Base-by-base conservation (phyloP, 208 protist species). In the Angomonas desouzai region DNA sequence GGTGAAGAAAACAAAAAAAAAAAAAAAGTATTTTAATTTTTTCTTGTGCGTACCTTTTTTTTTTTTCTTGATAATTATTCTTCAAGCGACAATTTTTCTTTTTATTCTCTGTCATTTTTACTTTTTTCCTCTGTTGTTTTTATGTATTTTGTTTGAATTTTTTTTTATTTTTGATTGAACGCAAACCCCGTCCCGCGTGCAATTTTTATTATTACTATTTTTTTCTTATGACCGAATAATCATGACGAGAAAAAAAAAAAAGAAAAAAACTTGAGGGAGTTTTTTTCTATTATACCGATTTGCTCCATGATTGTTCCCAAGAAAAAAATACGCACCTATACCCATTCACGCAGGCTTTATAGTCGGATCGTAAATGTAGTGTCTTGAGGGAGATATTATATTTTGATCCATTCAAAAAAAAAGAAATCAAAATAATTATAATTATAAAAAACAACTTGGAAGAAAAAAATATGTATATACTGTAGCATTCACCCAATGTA, bases 31-130 rank as follows among this genome's bases (percentile, higher is more conserved):
- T 60, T 60, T 60, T 33, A 11, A 20, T 34, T 43, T 60, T 49
- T 62, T 22, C 4, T 49, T 62, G 18, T 66, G 34, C 22, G 40
- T 62, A 40, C 16, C 11, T 49, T 62, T 23, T 66, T 53, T 58
- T 25, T n/a, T n/a, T n/a, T n/a, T n/a, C n/a, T n/a, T n/a, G n/a
- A n/a, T n/a, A n/a, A n/a, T n/a, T n/a, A n/a, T n/a, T n/a, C n/a
- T n/a, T n/a, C n/a, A n/a, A n/a, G n/a, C 22, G 22, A 53, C 13
- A 53, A 23, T 53, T 53, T 53, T 28, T 27, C 22, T 53, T 27
- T 53, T 6, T 53, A 53, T 56, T 70, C 59, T 57, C 43, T 66
- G 53, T 58, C 20, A 32, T 66, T 55, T 61, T 66, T 1, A 48
- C 48, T 33, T 67, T 45, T 45, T 49, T 51, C 7, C 32, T 6